phyloP scores from a whole-genome alignment of 2,329 filamentous ascomycete genomes.

The Alternaria sp. region DNA sequence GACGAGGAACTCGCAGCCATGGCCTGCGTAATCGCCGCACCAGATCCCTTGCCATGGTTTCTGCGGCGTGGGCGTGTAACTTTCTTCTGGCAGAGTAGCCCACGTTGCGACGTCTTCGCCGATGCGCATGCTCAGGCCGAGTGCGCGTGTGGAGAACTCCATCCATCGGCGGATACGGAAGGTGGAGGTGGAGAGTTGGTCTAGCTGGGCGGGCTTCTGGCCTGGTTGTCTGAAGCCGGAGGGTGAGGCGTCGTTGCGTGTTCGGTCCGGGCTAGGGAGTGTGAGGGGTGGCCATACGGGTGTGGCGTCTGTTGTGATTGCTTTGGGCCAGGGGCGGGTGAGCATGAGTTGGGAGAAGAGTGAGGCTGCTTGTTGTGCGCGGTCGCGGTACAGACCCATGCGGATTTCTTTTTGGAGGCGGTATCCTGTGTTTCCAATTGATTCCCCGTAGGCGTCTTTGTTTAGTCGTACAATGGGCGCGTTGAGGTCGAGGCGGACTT shows the following conservation, averaged over 20 bases:
- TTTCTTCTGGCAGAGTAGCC: constrained; percentile 74
- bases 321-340: constrained; percentile 61
- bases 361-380: constrained; percentile 35
- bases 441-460: constrained; percentile 35
- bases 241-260: constrained; percentile 59
- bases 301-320: constrained; percentile 49
- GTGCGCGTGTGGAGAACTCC: constrained; percentile 62
- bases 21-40: constrained; percentile 87
- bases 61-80: constrained; percentile 81
- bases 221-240: constrained; percentile 55
- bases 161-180: constrained; percentile 83
- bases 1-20: constrained; percentile 88
- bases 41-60: constrained; percentile 92
- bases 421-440: constrained; percentile 35
- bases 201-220: constrained; percentile 61
- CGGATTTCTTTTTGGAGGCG: constrained; percentile 62
- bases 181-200: constrained; percentile 71
- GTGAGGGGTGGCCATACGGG: constrained; percentile 76
- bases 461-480: constrained; percentile 67
- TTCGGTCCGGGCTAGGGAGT: constrained; percentile 70
- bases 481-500: constrained; percentile 75
- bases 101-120: constrained; percentile 67
- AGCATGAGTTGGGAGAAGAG: constrained; percentile 75
- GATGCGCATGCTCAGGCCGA: constrained; percentile 52
- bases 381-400: constrained; percentile 54